Conservation (phyloP, 2,329 filamentous ascomycete species). For the Bipolaris gigantea region DNA sequence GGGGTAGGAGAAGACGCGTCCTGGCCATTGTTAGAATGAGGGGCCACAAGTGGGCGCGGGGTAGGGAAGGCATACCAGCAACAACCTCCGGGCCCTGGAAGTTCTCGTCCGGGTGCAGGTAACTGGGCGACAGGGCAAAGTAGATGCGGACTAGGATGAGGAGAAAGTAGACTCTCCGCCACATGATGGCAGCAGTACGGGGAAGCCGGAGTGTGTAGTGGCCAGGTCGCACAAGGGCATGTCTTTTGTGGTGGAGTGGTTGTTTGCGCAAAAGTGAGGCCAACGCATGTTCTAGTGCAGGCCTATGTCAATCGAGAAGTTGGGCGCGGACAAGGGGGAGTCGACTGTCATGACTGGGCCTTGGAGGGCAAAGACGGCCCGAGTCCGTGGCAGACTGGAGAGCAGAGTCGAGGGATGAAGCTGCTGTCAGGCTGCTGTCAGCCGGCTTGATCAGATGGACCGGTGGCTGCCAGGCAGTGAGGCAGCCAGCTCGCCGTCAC, state of each 20-base stretch:
- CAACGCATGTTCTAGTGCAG: constrained; percentile 28
- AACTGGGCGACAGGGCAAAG: constrained; percentile 92
- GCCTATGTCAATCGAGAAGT: constrained; percentile 27
- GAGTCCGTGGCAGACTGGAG: constrained; percentile 20
- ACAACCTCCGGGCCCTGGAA: constrained; percentile 98
- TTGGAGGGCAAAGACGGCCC: not conserved
- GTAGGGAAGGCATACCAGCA: constrained; percentile 63
- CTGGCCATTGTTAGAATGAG: constrained; percentile 52
- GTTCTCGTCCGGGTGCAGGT: constrained; percentile 97
- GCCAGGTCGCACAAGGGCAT: constrained; percentile 35
- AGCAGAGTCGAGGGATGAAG: constrained; percentile 10
- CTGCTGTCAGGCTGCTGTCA: constrained; percentile 24
- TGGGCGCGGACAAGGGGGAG: constrained; percentile 31
- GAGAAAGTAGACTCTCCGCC: constrained; percentile 84
- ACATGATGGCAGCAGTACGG: constrained; percentile 63
- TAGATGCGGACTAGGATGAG: constrained; percentile 86
- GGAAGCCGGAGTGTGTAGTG: constrained; percentile 16
- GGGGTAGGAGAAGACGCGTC: constrained; percentile 89
- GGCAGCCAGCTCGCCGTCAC: constrained; percentile 15
- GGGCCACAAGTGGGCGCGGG: not conserved
- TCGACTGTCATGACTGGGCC: constrained; percentile 10
- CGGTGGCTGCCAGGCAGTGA: constrained; percentile 20
- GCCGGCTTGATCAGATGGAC: constrained; percentile 24
- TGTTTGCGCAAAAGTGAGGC: constrained; percentile 18
- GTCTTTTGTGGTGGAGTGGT: constrained; percentile 25